These are phyloP conservation scores for Schizosaccharomyces versatilis DNA, from an alignment of 1,139 yeast species.

Conservation along the genomic window DNA sequence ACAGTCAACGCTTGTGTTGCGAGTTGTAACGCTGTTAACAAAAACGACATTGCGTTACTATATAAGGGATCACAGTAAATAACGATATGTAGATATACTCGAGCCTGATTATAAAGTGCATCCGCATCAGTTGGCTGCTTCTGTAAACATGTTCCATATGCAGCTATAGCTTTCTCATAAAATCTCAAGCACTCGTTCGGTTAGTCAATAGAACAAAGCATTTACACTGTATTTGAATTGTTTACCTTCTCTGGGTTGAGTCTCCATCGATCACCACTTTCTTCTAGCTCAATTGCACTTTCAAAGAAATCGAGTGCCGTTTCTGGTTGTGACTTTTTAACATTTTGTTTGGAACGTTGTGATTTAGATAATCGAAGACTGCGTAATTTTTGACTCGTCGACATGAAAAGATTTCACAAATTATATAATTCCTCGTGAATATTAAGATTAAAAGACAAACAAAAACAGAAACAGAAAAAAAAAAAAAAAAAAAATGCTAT, in stretches of 20 bases:
- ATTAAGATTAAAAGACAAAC: not conserved
- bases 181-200: not conserved
- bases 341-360: not conserved
- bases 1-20: not conserved
- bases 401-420: not conserved
- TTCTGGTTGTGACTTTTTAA: slow-evolving; percentile 10
- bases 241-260: slow-evolving; percentile 7
- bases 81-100: not conserved
- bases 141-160: not conserved
- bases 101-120: not conserved
- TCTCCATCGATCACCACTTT: slow-evolving; percentile 9
- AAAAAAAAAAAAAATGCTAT: not conserved
- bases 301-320: slow-evolving; percentile 5
- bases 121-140: not conserved
- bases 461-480: not conserved
- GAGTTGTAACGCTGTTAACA: not conserved
- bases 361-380: not conserved
- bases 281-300: slow-evolving; percentile 6
- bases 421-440: not conserved
- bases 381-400: not conserved
- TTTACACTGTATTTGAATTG: not conserved
- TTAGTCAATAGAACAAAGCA: not conserved
- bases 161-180: not conserved
- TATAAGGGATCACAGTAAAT: not conserved
- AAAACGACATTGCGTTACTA: not conserved